phyloP scores from a whole-genome alignment of 805 yeast genomes.

The Candida morakotiae region DNA sequence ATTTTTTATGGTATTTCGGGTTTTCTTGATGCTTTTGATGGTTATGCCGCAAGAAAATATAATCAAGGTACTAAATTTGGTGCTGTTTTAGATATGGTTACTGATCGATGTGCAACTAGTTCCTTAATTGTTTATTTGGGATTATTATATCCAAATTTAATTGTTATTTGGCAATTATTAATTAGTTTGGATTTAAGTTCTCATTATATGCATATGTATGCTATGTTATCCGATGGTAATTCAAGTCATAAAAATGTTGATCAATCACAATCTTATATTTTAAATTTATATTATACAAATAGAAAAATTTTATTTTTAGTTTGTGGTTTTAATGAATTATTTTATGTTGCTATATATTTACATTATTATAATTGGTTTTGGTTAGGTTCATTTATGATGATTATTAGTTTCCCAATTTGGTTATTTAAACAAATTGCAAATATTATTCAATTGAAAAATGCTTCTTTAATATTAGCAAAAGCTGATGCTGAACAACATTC shows the following conservation, averaged over 20 bases:
- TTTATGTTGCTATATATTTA: slow-evolving; percentile 85
- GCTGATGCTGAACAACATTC: slow-evolving; percentile 55
- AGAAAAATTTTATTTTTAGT: slow-evolving; percentile 78
- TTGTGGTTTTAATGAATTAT: slow-evolving; percentile 90
- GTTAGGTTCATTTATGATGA: slow-evolving; percentile 55
- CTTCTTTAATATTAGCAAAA: slow-evolving; percentile 75
- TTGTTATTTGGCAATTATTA: slow-evolving; percentile 73
- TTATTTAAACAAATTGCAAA: slow-evolving; percentile 86
- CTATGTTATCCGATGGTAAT: slow-evolving; percentile 77
- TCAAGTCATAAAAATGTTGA: slow-evolving; percentile 80
- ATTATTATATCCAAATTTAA: slow-evolving; percentile 68
- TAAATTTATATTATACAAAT: slow-evolving; percentile 84
- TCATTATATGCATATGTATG: slow-evolving; percentile 98
- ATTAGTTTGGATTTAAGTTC: slow-evolving; percentile 85
- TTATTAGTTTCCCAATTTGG: slow-evolving; percentile 79
- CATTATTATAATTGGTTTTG: slow-evolving; percentile 60
- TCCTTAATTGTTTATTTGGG: slow-evolving; percentile 86
- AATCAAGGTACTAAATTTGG: slow-evolving; percentile 91
- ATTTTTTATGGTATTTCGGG: slow-evolving; percentile 82
- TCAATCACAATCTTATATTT: slow-evolving; percentile 62
- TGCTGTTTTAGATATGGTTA: slow-evolving; percentile 97
- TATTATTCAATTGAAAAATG: slow-evolving; percentile 81
- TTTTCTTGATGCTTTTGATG: slow-evolving; percentile 92
- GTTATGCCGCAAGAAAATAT: slow-evolving; percentile 85
- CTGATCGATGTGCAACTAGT: slow-evolving; percentile 95